Evolutionary conservation across 768 basidiomycete species (phyloP).

Genomic region (Amanita inopinata): DNA sequence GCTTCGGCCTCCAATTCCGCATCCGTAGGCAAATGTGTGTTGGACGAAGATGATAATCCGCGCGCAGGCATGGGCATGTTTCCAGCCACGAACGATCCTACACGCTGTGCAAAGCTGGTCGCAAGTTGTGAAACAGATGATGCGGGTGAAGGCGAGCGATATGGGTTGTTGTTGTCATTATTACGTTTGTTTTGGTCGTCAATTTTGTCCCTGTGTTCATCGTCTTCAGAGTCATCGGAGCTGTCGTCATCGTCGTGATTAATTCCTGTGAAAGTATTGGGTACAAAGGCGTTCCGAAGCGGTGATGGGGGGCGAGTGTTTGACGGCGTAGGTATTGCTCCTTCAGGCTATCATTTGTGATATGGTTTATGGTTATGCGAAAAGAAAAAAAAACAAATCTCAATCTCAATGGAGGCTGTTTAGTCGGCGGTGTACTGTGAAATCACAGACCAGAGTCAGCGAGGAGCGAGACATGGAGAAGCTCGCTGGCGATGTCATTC

Average conservation of each 20-base stretch:
- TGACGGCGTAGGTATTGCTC: slow-evolving; percentile 26
- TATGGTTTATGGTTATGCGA: background rate
- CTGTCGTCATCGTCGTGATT: slow-evolving; percentile 37
- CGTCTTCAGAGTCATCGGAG: slow-evolving; percentile 32
- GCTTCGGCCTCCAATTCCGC: slow-evolving; percentile 80
- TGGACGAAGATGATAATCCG: slow-evolving; percentile 17
- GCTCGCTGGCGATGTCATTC: slow-evolving; percentile 25
- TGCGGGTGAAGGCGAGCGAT: slow-evolving; percentile 47
- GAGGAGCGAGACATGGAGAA: slow-evolving; percentile 15
- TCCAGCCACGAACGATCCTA: slow-evolving; percentile 56
- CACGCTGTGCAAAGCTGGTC: slow-evolving; percentile 62
- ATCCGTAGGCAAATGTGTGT: slow-evolving; percentile 41
- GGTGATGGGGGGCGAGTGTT: slow-evolving; percentile 56
- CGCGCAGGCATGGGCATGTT: slow-evolving; percentile 30
- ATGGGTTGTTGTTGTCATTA: slow-evolving; percentile 23
- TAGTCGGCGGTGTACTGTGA: background rate
- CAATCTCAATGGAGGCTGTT: background rate
- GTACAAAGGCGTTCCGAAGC: slow-evolving; percentile 52
- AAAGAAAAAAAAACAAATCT: background rate
- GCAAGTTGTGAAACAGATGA: slow-evolving; percentile 71
- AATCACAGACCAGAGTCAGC: slow-evolving; percentile 22
- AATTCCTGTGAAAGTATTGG: slow-evolving; percentile 49
- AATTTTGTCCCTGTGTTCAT: slow-evolving; percentile 22
- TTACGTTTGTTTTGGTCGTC: slow-evolving; percentile 31
- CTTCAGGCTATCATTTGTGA: slow-evolving; percentile 25